Evolutionary conservation across 176 grass and related monocot genomes (phyloP).

Genomic region (Leersia perrieri): DNA sequence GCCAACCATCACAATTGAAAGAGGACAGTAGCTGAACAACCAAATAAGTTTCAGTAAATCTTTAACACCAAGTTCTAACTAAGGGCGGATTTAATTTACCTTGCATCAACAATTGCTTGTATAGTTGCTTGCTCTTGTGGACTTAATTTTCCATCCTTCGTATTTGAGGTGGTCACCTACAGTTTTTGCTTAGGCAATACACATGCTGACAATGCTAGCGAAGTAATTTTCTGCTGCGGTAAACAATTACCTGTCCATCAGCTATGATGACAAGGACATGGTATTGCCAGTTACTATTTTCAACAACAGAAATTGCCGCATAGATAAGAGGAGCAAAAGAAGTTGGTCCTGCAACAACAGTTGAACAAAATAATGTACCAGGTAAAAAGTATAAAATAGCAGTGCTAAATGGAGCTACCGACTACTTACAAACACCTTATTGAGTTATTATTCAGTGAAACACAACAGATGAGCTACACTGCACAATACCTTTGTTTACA

Average conservation of each 20-base stretch:
- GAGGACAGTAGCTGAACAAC: slow-evolving; percentile 80
- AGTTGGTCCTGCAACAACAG: slow-evolving; percentile 69
- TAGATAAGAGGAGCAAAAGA: slow-evolving; percentile 88
- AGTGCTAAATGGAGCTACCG: neutral
- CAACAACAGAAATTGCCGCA: slow-evolving; percentile 67
- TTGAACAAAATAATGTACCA: slow-evolving; percentile 32
- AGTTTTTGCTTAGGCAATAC: slow-evolving; percentile 41
- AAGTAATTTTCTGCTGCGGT: slow-evolving; percentile 29
- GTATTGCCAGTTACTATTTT: slow-evolving; percentile 86
- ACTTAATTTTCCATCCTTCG: slow-evolving; percentile 61
- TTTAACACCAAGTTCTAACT: slow-evolving; percentile 3
- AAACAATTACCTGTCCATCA: slow-evolving; percentile 73
- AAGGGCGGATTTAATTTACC: slow-evolving; percentile 49
- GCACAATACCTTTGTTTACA: neutral
- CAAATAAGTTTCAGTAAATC: slow-evolving; percentile 36
- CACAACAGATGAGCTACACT: slow-evolving; percentile 8
- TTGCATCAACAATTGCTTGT: slow-evolving; percentile 85
- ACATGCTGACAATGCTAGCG: neutral
- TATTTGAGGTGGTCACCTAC: slow-evolving; percentile 52
- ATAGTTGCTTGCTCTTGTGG: slow-evolving; percentile 82
- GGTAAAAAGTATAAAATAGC: neutral
- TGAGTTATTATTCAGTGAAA: neutral
- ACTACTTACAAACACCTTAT: neutral
- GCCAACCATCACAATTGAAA: slow-evolving; percentile 98
- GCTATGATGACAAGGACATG: slow-evolving; percentile 97